A percentile compares a stretch with the other conserved stretches of the same genome.
Evolutionary conservation across 495 filamentous ascomycete species (phyloP).

Genomic region (Darksidea phi): DNA sequence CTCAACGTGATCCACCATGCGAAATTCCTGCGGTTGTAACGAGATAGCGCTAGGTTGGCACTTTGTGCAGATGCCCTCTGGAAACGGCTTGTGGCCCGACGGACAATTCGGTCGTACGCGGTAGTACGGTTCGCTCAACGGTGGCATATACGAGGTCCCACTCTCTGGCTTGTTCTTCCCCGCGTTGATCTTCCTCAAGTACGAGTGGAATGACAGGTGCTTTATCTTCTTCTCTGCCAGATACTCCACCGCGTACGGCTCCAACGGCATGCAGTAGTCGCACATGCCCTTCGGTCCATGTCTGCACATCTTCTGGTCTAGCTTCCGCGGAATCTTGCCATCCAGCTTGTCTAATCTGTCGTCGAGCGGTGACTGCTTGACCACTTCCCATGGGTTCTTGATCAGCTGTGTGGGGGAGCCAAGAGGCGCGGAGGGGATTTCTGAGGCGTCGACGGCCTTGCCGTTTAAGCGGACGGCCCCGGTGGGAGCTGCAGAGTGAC

Average conservation of each 20-base stretch:
- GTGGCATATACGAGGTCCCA: constrained; percentile 90
- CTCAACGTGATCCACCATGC: constrained; percentile 99
- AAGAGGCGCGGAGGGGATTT: constrained; percentile 60
- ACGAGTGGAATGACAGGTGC: constrained; percentile 92
- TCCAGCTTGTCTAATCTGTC: constrained; percentile 81
- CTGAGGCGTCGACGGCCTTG: constrained; percentile 66
- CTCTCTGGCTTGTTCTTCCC: constrained; percentile 94
- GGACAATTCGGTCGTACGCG: constrained; percentile 86
- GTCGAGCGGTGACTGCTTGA: constrained; percentile 82
- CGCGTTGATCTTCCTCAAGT: constrained; percentile 90
- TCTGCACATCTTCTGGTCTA: constrained; percentile 85
- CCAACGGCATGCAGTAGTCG: constrained; percentile 97
- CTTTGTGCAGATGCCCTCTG: constrained; percentile 98
- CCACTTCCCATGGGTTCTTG: constrained; percentile 90
- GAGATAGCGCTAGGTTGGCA: constrained; percentile 98
- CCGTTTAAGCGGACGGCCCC: constrained; percentile 66
- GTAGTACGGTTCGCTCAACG: constrained; percentile 89
- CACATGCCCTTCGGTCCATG: constrained; percentile 98
- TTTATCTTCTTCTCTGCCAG: constrained; percentile 97
- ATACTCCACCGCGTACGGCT: constrained; percentile 86
- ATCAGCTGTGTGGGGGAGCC: constrained; percentile 58
- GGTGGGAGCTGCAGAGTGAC: constrained; percentile 44
- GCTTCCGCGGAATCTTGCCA: constrained; percentile 81
- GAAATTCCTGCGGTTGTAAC: constrained; percentile 85
- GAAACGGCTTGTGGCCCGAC: constrained; percentile 88